These are phyloP conservation scores for Cubamyces sp. DNA, from an alignment of 768 basidiomycete species.

Conservation along the genomic window DNA sequence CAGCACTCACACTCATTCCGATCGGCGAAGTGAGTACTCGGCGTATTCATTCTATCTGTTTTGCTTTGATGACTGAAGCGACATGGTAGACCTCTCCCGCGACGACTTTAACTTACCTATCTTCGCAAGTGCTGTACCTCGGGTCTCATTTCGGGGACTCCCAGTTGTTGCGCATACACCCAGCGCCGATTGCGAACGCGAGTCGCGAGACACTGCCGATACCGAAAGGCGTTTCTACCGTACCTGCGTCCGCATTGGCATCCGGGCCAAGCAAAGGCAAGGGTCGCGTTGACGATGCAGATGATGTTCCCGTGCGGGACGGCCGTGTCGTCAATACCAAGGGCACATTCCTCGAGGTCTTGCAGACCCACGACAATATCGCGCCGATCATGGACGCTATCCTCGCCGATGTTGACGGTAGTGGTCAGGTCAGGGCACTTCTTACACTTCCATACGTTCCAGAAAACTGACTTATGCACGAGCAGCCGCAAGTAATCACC, in stretches of 20 bases:
- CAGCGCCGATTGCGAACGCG: constrained; percentile 45
- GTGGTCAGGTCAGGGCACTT: constrained; percentile 58
- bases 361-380: constrained; percentile 74
- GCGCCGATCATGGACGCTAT: constrained; percentile 84
- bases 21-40: constrained; percentile 65
- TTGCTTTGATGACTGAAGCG: constrained; percentile 10
- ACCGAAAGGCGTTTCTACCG: constrained; percentile 49
- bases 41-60: not conserved
- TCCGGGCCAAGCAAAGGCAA: constrained; percentile 39
- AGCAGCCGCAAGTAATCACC: constrained; percentile 78
- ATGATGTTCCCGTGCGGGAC: constrained; percentile 39
- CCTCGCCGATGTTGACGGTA: constrained; percentile 72
- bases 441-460: not conserved
- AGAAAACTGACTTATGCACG: not conserved
- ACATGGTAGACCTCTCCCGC: constrained; percentile 65
- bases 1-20: constrained; percentile 58
- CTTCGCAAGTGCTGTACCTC: constrained; percentile 70
- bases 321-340: constrained; percentile 55
- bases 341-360: constrained; percentile 61
- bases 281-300: constrained; percentile 36
- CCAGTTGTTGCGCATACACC: constrained; percentile 66
- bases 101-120: constrained; percentile 71
- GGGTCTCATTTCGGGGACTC: constrained; percentile 86
- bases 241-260: constrained; percentile 41
- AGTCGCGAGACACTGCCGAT: constrained; percentile 54